Evolutionary conservation across 2,329 filamentous ascomycete genomes (phyloP), one percentile per base, ranked within the genome.

Genomic region (Talaromyces atroroseus): DNA sequence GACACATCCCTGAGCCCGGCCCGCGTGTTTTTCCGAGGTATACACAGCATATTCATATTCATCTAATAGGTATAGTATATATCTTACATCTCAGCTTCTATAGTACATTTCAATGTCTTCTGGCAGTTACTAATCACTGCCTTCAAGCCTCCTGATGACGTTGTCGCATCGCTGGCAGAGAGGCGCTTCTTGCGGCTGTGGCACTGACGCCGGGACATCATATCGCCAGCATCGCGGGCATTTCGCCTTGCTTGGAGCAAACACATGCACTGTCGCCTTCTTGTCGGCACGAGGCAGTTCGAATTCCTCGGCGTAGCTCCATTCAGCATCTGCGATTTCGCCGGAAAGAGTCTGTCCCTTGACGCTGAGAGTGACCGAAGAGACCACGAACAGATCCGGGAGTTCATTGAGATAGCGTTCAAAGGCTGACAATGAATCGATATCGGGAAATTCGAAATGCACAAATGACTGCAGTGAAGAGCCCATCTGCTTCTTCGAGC

Each of bases 201-300:
- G 76, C 8, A 6, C 40, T 23, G 7, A 18, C 20, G 10, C 40
- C 3, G 18, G 2, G n/a, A 88, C 85, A 23, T 88, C 80, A 70
- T 90, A 95, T 60, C 88, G 83, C 94, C 94, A 99, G 74, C 94
- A 99, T 51, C 94, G 80, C 0, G 83, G 80, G 69, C 94, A 99
- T 71, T 97, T 99, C 48, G 79, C 74, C 12, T 75, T 71, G 14
- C 70, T 69, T 0, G 85, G 79, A 10, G 79, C 69, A 60, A 77
- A 76, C 20, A 77, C 70, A 65, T 72, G 66, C 4, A 70, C 72
- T 2, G 56, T 67, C 2, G 71, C 74, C 52, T 64, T 65, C 5
- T 36, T 16, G 1, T 61, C 58, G 16, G 68, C 71, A 55, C 63
- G 64, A 0, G 64, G 63, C 0, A 75, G 60, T 44, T 74, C 68